Evolutionary conservation across 163 green algal species (phyloP), one percentile per base, ranked within the genome.

Genomic region (Trebouxia gelatinosa): DNA sequence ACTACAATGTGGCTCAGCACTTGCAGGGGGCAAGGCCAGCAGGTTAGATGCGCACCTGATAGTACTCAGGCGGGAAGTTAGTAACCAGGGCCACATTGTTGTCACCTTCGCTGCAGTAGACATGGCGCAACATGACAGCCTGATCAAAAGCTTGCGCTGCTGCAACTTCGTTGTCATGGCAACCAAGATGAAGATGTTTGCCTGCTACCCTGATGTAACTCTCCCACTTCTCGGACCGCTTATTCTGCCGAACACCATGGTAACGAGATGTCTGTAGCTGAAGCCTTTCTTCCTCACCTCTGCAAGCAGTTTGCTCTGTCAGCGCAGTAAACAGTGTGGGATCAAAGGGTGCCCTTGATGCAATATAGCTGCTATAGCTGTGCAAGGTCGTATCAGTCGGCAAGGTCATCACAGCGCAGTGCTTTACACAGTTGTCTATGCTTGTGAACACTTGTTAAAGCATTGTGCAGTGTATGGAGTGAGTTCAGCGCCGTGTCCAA

Each of bases 51-150:
- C 2, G 23, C 48, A 58, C 68, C 68, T 76, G 68, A 28, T 76
- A 76, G 68, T 76, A 76, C n/a, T 76, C 68, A 9, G 68, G 68
- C 17, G 68, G 68, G 43, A 76, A 76, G 40, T 76, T 76, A 43
- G 68, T 76, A 29, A 76, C 68, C 11, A 76, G 68, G 31, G 43
- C 40, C n/a, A 23, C 13, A 32, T 39, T 28, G 29, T 62, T 76
- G 21, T 59, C 68, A 13, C 28, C 43, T 43, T 59, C 68, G 31
- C 43, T 37, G 68, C 68, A 62, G 68, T 76, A 61, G 29, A 61
- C 68, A 62, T 76, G 68, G 40, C 68, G 43, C 68, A 76, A 26
- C 29, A 76, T 76, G 68, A 61, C 68, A 13, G 68, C 68, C 40
- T 76, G 68, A 43, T 76, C 68, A 76, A 62, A 76, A 0, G 68